These are phyloP conservation scores for Trametes cingulata DNA, from an alignment of 768 basidiomycete genomes.

Conservation along the genomic window DNA sequence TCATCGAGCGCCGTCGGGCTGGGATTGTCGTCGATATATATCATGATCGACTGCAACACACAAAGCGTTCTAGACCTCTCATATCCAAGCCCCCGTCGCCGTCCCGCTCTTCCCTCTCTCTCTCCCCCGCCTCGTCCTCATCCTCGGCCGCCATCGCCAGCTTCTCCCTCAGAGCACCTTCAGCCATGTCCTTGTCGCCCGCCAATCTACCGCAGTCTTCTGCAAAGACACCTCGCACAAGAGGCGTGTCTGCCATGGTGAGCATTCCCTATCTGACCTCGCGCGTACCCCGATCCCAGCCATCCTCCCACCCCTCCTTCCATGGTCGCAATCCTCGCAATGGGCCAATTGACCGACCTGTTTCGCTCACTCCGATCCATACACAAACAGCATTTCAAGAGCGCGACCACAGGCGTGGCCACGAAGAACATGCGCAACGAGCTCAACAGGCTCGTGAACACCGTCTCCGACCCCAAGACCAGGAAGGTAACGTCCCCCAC, in stretches of 20 bases:
- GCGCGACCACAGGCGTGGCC: constrained; percentile 47
- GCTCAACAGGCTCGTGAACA: constrained; percentile 63
- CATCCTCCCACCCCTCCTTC: background rate
- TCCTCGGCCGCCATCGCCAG: background rate
- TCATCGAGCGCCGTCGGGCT: background rate
- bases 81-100: background rate
- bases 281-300: background rate
- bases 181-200: constrained; percentile 4
- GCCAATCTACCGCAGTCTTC: constrained; percentile 13
- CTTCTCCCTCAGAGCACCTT: background rate
- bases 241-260: constrained; percentile 34
- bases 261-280: constrained; percentile 10
- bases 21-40: background rate
- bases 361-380: constrained; percentile 33
- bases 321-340: constrained; percentile 7
- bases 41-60: too few relatives aligned
- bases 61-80: background rate
- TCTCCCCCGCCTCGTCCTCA: background rate
- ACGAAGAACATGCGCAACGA: constrained; percentile 68
- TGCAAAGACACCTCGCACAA: constrained; percentile 30
- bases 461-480: constrained; percentile 53
- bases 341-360: constrained; percentile 23
- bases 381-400: constrained; percentile 42
- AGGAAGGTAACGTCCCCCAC: constrained; percentile 50
- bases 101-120: background rate